phyloP scores from a whole-genome alignment of 305 asterid species.

The Fraxinus nigra region DNA sequence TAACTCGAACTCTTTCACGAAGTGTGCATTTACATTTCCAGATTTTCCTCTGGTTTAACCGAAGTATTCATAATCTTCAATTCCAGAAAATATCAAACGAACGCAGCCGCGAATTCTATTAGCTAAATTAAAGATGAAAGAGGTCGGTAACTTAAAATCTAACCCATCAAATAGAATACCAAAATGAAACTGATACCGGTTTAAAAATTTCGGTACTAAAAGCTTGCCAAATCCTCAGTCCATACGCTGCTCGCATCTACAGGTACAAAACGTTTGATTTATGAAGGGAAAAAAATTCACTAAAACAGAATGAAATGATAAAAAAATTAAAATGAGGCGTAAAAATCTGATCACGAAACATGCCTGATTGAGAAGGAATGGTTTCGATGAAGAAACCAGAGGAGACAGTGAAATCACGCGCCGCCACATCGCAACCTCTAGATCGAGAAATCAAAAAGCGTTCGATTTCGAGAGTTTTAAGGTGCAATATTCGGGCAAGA shows the following conservation, averaged over 20 bases:
- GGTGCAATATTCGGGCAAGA: conserved; percentile 19
- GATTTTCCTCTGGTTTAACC: background rate
- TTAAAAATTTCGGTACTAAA: conserved; percentile 44
- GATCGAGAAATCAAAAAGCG: conserved; percentile 12
- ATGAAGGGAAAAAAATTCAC: background rate
- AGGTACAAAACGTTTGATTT: background rate
- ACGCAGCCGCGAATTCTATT: background rate
- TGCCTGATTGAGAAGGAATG: conserved; percentile 54
- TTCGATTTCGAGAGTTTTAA: conserved; percentile 11
- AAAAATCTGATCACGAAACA: conserved; percentile 3
- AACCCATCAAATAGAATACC: background rate
- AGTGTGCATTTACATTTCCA: background rate
- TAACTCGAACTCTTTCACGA: background rate
- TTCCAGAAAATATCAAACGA: conserved; percentile 6
- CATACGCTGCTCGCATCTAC: conserved; percentile 41
- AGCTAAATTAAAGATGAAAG: background rate
- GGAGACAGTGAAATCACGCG: conserved; percentile 53
- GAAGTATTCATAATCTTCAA: background rate
- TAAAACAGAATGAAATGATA: background rate
- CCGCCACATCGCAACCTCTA: conserved; percentile 63
- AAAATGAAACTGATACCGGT: conserved; percentile 39
- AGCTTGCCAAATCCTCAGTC: conserved; percentile 40
- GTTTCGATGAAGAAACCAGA: conserved; percentile 43
- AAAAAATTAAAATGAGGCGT: background rate
- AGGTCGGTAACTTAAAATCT: background rate